phyloP scores from a whole-genome alignment of 2,329 filamentous ascomycete species.

The Pseudopyrenochaeta lycopersici region DNA sequence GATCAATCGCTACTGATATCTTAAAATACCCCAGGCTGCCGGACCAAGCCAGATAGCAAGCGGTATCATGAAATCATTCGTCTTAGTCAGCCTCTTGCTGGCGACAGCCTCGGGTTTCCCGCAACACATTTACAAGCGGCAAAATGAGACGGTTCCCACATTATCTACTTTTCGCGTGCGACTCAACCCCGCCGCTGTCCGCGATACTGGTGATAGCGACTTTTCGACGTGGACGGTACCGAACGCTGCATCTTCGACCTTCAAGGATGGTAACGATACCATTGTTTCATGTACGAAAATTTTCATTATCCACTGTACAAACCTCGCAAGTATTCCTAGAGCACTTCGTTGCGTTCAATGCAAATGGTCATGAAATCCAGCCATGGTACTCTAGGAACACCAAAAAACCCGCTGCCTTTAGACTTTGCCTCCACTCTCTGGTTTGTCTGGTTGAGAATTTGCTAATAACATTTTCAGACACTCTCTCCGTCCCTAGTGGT shows the following conservation, averaged over 20 bases:
- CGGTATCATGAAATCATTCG: slow-evolving; percentile 3
- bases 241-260: slow-evolving; percentile 9
- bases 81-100: not conserved
- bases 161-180: slow-evolving; percentile 10
- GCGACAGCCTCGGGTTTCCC: slow-evolving; percentile 5
- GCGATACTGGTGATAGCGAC: slow-evolving; percentile 17
- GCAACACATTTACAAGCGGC: not conserved
- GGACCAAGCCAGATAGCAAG: not conserved
- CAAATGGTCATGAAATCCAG: no score
- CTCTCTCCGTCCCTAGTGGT: slow-evolving; percentile 20
- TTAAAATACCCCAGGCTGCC: no score
- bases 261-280: slow-evolving; percentile 6
- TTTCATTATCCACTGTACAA: no score
- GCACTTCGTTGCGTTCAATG: no score
- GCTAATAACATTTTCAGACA: no score
- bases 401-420: no score
- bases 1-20: no score
- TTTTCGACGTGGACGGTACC: slow-evolving; percentile 19
- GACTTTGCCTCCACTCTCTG: no score
- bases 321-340: no score
- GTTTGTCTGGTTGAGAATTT: no score
- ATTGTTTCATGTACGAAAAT: slow-evolving; percentile 3
- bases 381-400: no score
- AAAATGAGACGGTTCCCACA: not conserved
- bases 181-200: slow-evolving; percentile 19